A percentile compares a stretch with the other conserved stretches of the same genome.
These are phyloP conservation scores for Scorias spongiosa DNA, from an alignment of 2,329 filamentous ascomycete genomes.

Conservation along the genomic window DNA sequence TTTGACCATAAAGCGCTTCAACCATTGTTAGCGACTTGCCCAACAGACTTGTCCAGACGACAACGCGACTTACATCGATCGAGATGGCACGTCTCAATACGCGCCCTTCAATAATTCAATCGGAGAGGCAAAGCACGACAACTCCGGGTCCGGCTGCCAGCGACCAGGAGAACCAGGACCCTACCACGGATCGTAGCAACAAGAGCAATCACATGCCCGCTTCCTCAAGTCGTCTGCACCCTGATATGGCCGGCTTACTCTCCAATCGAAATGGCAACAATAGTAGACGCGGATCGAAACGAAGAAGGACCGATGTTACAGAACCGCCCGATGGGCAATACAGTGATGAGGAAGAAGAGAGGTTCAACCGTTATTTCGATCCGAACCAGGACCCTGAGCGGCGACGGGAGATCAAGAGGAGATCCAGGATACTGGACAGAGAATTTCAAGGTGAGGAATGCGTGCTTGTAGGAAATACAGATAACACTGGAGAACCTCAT, in stretches of 20 bases:
- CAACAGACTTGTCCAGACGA: too few relatives aligned
- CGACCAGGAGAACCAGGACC: slow-evolving; percentile 31
- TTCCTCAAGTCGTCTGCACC: not conserved
- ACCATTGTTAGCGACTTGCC: too few relatives aligned
- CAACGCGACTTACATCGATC: not conserved
- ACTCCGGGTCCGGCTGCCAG: slow-evolving; percentile 12
- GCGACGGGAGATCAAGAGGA: slow-evolving; percentile 54
- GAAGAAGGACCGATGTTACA: slow-evolving; percentile 22
- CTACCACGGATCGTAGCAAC: not conserved
- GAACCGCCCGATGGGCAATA: slow-evolving; percentile 8
- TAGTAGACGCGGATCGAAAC: slow-evolving; percentile 10
- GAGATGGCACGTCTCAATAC: slow-evolving; percentile 2
- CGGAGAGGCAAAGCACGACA: not conserved
- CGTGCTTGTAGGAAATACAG: not conserved
- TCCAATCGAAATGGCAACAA: not conserved
- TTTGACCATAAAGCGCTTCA: too few relatives aligned
- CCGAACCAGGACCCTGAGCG: slow-evolving; percentile 67
- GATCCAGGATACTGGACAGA: slow-evolving; percentile 50
- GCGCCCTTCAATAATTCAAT: not conserved
- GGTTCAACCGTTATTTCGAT: slow-evolving; percentile 45
- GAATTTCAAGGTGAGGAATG: slow-evolving; percentile 39
- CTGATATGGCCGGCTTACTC: not conserved
- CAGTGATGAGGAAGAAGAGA: slow-evolving; percentile 17
- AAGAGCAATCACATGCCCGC: not conserved
- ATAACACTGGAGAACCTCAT: slow-evolving; percentile 1